phyloP scores from a whole-genome alignment of 306 rosid genomes.

The Acacia confusa region DNA sequence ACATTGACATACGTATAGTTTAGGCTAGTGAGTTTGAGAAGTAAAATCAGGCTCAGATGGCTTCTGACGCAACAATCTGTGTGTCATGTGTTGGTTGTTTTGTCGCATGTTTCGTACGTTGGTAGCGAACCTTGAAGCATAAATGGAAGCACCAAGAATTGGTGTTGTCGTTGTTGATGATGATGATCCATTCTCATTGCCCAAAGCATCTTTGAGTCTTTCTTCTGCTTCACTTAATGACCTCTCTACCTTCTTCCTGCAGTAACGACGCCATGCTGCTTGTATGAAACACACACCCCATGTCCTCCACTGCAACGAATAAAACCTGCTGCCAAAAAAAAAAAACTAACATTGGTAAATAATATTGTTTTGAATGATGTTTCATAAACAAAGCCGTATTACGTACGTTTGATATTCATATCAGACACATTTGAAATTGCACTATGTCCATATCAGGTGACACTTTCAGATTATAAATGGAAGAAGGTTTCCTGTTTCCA shows the following conservation, averaged over 20 bases:
- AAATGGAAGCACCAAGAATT: conserved; percentile 35
- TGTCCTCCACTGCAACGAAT: conserved; percentile 67
- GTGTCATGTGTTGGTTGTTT: conserved; percentile 22
- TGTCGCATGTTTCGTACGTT: conserved; percentile 21
- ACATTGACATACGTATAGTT: background rate
- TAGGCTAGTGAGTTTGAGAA: conserved; percentile 21
- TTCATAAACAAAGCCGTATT: background rate
- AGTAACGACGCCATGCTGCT: conserved; percentile 67
- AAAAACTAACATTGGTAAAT: background rate
- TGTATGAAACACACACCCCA: conserved; percentile 76
- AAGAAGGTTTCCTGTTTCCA: no score
- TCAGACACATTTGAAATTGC: no score
- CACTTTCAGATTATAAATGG: no score
- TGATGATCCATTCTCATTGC: conserved; percentile 22
- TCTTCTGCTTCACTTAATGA: conserved; percentile 48
- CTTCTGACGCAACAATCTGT: conserved; percentile 38
- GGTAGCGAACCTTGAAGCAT: conserved; percentile 40
- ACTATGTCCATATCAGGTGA: no score
- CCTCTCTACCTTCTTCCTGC: conserved; percentile 49
- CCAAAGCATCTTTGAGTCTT: background rate
- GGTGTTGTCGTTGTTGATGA: conserved; percentile 9
- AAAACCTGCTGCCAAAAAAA: conserved; percentile 37
- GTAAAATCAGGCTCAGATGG: conserved; percentile 70
- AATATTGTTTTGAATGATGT: background rate
- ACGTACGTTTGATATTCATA: no score